Base-by-base conservation (phyloP, 2,329 filamentous ascomycete species). In the Trichoderma koningii region DNA sequence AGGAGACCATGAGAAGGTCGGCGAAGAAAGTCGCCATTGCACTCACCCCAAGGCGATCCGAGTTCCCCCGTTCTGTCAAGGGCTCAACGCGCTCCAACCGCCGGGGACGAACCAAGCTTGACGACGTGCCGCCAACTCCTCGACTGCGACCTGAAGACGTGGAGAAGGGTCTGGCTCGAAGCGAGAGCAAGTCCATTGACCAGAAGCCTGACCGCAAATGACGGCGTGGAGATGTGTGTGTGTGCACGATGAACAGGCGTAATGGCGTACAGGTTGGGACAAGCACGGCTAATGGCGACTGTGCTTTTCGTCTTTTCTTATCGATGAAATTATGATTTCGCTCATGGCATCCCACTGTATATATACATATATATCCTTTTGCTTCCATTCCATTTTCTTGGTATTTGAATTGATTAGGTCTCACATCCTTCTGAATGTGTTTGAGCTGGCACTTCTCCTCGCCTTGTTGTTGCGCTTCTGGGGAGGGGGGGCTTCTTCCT, bases 381-480 rank as follows among this genome's bases (percentile, higher is more conserved):
- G 17, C 21, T 60, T 44, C 41, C 61, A 28, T 60, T 44, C 34
- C 34, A 12, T 57, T 26, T 47, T 52, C 34, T 57, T 50, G 52
- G 47, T 50, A 69, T 73, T 72, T 68, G 19, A 53, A 65, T 69
- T 70, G 68, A 70, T 66, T 42, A 53, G 61, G 61, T 65, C 56
- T 67, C 66, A 89, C 81, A 91, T 82, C 72, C 82, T 84, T 74
- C 89, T 85, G 75, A 93, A 91, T 47, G 87, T 87, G 77, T 94
- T 93, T 60, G 83, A 84, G 76, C 89, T 92, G 57, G 91, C 91
- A 76, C 89, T 93, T 71, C 90, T 81, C 71, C 90, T 85, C 64
- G 74, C 74, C 63, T 79, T 79, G 52, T 62, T 66, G 34, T 73
- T 74, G 69, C 75, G 78, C 50, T 74, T 74, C 51, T 73, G 72